These are phyloP conservation scores for Auriscalpium microsporum DNA, from an alignment of 768 basidiomycete species.

Conservation along the genomic window DNA sequence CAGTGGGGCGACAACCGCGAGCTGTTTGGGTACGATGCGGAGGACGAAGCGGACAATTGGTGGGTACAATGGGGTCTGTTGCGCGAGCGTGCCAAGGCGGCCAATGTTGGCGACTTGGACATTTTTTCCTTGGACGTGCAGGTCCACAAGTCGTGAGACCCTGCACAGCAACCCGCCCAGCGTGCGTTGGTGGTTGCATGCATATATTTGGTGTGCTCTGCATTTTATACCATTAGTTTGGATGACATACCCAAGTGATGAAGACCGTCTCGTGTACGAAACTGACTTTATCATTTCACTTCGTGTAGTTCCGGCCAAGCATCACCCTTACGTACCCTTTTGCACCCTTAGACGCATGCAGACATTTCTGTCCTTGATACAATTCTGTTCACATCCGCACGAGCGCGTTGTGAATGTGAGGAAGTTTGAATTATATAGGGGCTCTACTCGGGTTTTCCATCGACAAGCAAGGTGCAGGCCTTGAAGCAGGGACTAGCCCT, in stretches of 20 bases:
- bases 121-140: conserved; percentile 3
- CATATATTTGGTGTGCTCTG: background rate
- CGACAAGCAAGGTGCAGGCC: too few relatives aligned
- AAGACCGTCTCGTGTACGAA: conserved; percentile 1
- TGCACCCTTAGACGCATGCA: too few relatives aligned
- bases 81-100: conserved; percentile 10
- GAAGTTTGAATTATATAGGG: too few relatives aligned
- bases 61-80: conserved; percentile 2
- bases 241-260: conserved; percentile 4
- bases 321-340: too few relatives aligned
- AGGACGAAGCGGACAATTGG: conserved; percentile 30
- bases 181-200: too few relatives aligned
- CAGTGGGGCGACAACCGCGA: conserved; percentile 25
- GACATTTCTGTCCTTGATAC: too few relatives aligned
- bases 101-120: background rate
- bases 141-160: background rate
- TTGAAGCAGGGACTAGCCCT: too few relatives aligned
- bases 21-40: conserved; percentile 27
- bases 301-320: background rate
- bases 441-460: too few relatives aligned
- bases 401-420: too few relatives aligned
- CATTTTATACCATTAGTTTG: background rate
- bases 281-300: background rate
- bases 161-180: too few relatives aligned
- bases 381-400: too few relatives aligned